Base-by-base conservation (phyloP, 345 rosid genomes). In the Citrus glauca region DNA sequence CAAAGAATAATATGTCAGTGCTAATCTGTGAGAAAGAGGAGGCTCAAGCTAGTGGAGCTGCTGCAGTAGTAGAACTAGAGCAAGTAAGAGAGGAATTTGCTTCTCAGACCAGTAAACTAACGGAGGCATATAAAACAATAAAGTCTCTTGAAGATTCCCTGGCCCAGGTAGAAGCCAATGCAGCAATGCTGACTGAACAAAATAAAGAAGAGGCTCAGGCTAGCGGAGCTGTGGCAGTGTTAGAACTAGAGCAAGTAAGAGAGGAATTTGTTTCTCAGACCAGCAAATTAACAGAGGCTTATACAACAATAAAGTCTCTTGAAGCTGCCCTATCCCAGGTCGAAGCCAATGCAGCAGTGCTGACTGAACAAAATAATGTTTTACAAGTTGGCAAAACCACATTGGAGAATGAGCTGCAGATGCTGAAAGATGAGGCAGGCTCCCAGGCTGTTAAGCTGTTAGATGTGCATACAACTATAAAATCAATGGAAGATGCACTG, bases 21-120 rank as follows among this genome's bases (percentile, higher is more conserved):
- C 84, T 92, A 48, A 79, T 82, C 67, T 89, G 76, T 81, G 97
- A 88, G 85, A 91, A 88, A 82, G 94, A 93, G 83, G 98, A 89
- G 83, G 89, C 86, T 82, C 90, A 86, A 78, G 81, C 78, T 77
- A 75, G 86, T 78, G 82, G 84, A 80, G 87, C 86, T 80, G 80
- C 85, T 60, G 79, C 86, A 61, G 91, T 83, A 82, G 79, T 77
- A 55, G 94, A 93, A 69, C 81, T 89, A 50, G 95, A 85, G 87
- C 86, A 81, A 82, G 50, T 84, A 80, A 86, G 80, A 82, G 86
- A 84, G 70, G 94, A 87, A 81, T 71, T 81, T 80, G 77, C 86
- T 33, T 25, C 72, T 75, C 94, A 91, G 82, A 86, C 83, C 57
- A 78, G 80, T 79, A 84, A 84, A 84, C 81, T 95, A 72, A 68